Evolutionary conservation across 352 stramenopile species (phyloP).

Genomic region (Phytophthora melonis): DNA sequence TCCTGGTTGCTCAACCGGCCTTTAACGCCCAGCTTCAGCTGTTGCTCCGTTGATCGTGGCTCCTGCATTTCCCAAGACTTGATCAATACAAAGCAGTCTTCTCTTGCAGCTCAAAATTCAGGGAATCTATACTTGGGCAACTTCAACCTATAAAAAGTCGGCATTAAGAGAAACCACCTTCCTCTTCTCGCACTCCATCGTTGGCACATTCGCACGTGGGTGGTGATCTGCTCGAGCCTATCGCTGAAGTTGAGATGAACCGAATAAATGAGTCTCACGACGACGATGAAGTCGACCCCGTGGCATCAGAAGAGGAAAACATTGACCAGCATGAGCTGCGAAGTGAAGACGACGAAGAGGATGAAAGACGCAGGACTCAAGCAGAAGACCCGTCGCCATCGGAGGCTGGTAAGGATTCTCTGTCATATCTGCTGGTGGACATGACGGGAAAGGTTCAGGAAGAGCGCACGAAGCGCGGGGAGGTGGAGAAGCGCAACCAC

Average conservation of each 20-base stretch:
- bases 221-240: background rate
- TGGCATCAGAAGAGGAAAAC: slow-evolving; percentile 17
- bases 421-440: slow-evolving; percentile 63
- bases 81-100: background rate
- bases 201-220: background rate
- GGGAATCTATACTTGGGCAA: background rate
- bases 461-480: slow-evolving; percentile 55
- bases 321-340: slow-evolving; percentile 14
- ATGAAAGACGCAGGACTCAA: slow-evolving; percentile 11
- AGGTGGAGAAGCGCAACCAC: slow-evolving; percentile 75
- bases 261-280: slow-evolving; percentile 6
- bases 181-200: no score
- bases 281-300: slow-evolving; percentile 7
- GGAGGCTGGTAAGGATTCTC: slow-evolving; percentile 37
- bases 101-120: background rate
- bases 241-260: slow-evolving; percentile 20
- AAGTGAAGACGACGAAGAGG: slow-evolving; percentile 26
- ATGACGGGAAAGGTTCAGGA: slow-evolving; percentile 74
- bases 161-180: background rate
- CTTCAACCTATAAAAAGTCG: background rate
- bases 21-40: slow-evolving; percentile 52
- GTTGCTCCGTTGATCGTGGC: slow-evolving; percentile 4
- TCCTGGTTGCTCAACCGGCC: slow-evolving; percentile 71
- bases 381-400: background rate
- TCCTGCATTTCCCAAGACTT: slow-evolving; percentile 11